Evolutionary conservation across 1,139 yeast genomes (phyloP), one percentile per base, ranked within the genome.

Genomic region (Pichia sp.): DNA sequence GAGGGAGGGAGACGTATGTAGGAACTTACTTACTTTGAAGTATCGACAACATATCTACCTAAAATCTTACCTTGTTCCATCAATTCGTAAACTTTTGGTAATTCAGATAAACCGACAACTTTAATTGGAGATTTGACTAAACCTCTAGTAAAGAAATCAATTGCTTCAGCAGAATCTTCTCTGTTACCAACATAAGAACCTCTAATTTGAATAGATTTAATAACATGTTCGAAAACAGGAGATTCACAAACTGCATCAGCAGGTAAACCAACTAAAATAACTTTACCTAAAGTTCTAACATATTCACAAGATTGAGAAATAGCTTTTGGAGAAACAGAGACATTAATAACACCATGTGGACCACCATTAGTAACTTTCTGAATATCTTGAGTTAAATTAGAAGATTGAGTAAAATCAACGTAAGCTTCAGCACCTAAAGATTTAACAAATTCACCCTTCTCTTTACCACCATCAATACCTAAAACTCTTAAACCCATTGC

Each of bases 111-210:
- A 28, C 84, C 84, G 45, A 78, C 82, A 56, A 81, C 59, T 67
- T 78, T 76, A 63, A 79, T 79, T 53, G 86, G 84, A 47, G 85
- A 75, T 56, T 73, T 69, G 53, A 80, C 76, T 55, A 77, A 66
- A 44, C 88, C 88, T 68, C 86, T 72, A 45, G 72, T 41, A 62
- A 79, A 81, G 71, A 80, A 80, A 54, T 80, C 86, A 52, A 81
- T 62, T 42, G 89, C 88, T 64, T 79, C 88, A 52, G 83, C 71
- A 34, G 85, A 72, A 61, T 81, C 88, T 49, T 83, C 84, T 69
- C 89, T 75, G 74, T 80, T 80, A 58, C 89, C 89, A 45, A 81
- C 88, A 56, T 80, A 80, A 37, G 88, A 80, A 56, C 88, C 89
- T 58, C 66, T 73, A 54, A 81, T 76, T 53, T 68, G 67, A 50